Conservation (phyloP, 345 rosid species). For the Luvunga scandens region DNA sequence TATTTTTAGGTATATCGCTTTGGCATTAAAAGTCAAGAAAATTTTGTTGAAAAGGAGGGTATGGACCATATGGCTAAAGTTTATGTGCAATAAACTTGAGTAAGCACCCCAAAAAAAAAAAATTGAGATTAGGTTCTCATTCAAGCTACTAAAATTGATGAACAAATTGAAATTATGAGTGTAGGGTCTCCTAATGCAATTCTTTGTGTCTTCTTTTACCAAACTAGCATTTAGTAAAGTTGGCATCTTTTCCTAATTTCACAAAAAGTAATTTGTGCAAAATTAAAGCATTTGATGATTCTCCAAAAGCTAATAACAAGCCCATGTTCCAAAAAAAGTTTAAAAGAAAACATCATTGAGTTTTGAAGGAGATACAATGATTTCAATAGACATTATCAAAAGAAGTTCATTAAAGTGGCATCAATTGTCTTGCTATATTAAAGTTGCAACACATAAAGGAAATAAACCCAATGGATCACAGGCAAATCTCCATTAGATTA, state of each 20-base stretch:
- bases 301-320: slow-evolving; percentile 25
- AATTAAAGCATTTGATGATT: slow-evolving; percentile 19
- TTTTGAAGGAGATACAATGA: slow-evolving; percentile 26
- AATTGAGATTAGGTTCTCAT: slow-evolving; percentile 11
- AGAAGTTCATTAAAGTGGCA: slow-evolving; percentile 54
- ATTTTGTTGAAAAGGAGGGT: not conserved
- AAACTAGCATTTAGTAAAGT: slow-evolving; percentile 16
- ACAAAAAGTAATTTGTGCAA: slow-evolving; percentile 20
- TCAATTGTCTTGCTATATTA: slow-evolving; percentile 32
- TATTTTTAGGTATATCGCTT: not conserved
- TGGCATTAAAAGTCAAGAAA: too few relatives aligned
- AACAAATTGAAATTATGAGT: slow-evolving; percentile 19
- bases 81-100: slow-evolving; percentile 1
- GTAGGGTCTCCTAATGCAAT: slow-evolving; percentile 25
- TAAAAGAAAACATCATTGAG: slow-evolving; percentile 20
- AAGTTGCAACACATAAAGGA: slow-evolving; percentile 28
- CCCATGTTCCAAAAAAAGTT: slow-evolving; percentile 34
- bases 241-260: slow-evolving; percentile 19
- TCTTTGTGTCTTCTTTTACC: slow-evolving; percentile 6
- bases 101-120: not conserved
- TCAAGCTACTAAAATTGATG: slow-evolving; percentile 6
- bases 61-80: not conserved
- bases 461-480: slow-evolving; percentile 18
- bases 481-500: slow-evolving; percentile 24
- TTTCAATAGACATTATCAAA: slow-evolving; percentile 45